A percentile compares a stretch with the other conserved stretches of the same genome.
These are phyloP conservation scores for Verticillium nubilum DNA, from an alignment of 2,329 filamentous ascomycete genomes.

Conservation along the genomic window DNA sequence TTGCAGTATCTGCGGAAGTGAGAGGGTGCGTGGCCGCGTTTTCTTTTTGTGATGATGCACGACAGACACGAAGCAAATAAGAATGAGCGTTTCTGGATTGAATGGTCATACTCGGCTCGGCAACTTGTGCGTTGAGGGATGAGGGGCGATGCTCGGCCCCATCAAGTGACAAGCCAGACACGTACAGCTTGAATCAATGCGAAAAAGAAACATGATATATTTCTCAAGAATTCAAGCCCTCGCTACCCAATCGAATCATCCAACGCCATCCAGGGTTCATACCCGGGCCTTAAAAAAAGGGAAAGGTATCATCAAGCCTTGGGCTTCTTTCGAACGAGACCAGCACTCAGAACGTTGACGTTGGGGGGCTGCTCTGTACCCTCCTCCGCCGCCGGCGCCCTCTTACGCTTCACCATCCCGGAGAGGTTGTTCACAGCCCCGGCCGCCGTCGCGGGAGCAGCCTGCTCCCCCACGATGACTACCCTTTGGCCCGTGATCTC, in stretches of 20 bases:
- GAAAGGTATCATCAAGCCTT: slow-evolving; percentile 29
- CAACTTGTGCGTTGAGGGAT: no score
- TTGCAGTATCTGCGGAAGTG: slow-evolving; percentile 37
- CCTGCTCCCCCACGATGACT: slow-evolving; percentile 7
- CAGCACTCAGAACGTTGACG: slow-evolving; percentile 42
- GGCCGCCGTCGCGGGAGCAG: slow-evolving; percentile 5
- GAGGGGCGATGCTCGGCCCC: no score
- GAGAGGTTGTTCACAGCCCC: slow-evolving; percentile 39
- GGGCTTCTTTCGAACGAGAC: slow-evolving; percentile 52
- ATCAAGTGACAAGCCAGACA: no score
- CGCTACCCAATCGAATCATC: not conserved
- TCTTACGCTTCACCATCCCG: slow-evolving; percentile 42
- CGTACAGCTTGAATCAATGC: no score
- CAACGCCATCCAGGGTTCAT: not conserved
- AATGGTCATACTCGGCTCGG: no score
- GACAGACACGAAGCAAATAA: no score
- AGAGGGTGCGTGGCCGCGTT: not conserved
- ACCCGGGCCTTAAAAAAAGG: not conserved
- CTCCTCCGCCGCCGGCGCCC: slow-evolving; percentile 18
- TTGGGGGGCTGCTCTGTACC: slow-evolving; percentile 8
- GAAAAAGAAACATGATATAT: not conserved
- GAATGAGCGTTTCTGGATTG: no score
- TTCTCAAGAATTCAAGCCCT: not conserved
- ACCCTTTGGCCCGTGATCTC: slow-evolving; percentile 39
- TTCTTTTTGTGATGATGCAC: no score